These are phyloP conservation scores for Carpinus fangiana DNA, from an alignment of 306 rosid species.

Conservation along the genomic window DNA sequence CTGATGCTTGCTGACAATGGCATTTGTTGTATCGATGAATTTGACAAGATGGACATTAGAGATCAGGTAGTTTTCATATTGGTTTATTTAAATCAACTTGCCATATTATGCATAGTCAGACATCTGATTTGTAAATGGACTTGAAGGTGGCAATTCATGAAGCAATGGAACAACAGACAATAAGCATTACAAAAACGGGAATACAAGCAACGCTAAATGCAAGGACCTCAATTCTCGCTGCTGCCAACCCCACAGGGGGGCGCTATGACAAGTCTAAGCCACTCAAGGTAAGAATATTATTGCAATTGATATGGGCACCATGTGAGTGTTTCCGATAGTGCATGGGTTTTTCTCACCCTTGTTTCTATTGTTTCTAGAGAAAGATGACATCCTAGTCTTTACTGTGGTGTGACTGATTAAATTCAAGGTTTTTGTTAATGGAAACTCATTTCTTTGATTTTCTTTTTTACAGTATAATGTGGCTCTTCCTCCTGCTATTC, in stretches of 20 bases:
- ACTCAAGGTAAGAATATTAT: constrained; percentile 63
- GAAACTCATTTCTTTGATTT: constrained; percentile 24
- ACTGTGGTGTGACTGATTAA: not conserved
- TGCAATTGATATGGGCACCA: constrained; percentile 2
- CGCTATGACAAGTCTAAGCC: constrained; percentile 97
- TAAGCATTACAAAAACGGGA: constrained; percentile 98
- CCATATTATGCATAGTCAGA: constrained; percentile 21
- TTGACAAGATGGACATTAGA: constrained; percentile 94
- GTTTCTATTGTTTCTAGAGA: not conserved
- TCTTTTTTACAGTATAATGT: constrained; percentile 80
- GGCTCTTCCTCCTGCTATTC: constrained; percentile 99
- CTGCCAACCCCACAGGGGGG: constrained; percentile 96
- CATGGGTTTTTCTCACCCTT: constrained; percentile 10
- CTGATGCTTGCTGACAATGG: constrained; percentile 99
- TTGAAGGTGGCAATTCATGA: constrained; percentile 96
- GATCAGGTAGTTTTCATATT: constrained; percentile 75
- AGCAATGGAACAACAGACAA: constrained; percentile 99
- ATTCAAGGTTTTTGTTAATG: not conserved
- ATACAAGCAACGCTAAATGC: constrained; percentile 98
- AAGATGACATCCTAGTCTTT: not conserved
- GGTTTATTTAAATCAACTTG: constrained; percentile 8
- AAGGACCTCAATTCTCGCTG: constrained; percentile 96
- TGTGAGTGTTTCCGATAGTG: not conserved
- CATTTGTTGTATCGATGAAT: constrained; percentile 95
- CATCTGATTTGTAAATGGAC: constrained; percentile 40